Conservation (phyloP, 805 yeast genomes). For the Zygosaccharomyces rouxii region DNA sequence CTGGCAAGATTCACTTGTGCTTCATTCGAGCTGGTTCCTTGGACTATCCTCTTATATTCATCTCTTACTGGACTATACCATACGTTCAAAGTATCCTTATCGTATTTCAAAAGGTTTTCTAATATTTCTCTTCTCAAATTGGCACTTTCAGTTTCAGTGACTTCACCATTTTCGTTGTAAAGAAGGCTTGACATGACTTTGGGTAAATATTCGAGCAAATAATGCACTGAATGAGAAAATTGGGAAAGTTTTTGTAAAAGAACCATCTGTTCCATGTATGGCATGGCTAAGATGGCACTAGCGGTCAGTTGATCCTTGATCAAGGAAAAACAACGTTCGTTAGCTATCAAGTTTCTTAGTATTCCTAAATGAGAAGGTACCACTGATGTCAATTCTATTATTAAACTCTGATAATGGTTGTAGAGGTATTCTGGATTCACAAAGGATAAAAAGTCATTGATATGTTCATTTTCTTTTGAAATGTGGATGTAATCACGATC, state of each 20-base stretch:
- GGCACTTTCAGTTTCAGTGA: slow-evolving; percentile 27
- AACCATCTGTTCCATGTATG: slow-evolving; percentile 34
- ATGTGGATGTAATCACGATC: slow-evolving; percentile 23
- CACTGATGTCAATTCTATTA: slow-evolving; percentile 14
- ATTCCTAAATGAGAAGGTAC: slow-evolving; percentile 22
- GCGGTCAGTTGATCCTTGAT: slow-evolving; percentile 21
- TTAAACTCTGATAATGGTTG: slow-evolving; percentile 11
- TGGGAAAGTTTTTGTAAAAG: slow-evolving; percentile 26
- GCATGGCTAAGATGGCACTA: slow-evolving; percentile 22
- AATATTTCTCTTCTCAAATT: slow-evolving; percentile 23
- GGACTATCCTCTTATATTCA: slow-evolving; percentile 16
- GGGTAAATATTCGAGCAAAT: slow-evolving; percentile 20
- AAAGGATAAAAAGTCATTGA: slow-evolving; percentile 26
- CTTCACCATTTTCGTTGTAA: slow-evolving; percentile 15
- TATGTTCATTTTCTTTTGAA: slow-evolving; percentile 12
- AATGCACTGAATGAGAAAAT: slow-evolving; percentile 17
- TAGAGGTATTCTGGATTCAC: slow-evolving; percentile 30
- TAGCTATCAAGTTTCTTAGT: slow-evolving; percentile 24
- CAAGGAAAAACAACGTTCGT: slow-evolving; percentile 19
- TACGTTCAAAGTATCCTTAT: slow-evolving; percentile 15
- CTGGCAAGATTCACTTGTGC: slow-evolving; percentile 13
- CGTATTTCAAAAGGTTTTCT: slow-evolving; percentile 22
- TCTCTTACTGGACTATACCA: slow-evolving; percentile 27
- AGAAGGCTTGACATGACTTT: slow-evolving; percentile 27
- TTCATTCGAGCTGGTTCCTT: slow-evolving; percentile 7